Base-by-base conservation (phyloP, 2,329 filamentous ascomycete species). In the Aspergillus costaricaensis region DNA sequence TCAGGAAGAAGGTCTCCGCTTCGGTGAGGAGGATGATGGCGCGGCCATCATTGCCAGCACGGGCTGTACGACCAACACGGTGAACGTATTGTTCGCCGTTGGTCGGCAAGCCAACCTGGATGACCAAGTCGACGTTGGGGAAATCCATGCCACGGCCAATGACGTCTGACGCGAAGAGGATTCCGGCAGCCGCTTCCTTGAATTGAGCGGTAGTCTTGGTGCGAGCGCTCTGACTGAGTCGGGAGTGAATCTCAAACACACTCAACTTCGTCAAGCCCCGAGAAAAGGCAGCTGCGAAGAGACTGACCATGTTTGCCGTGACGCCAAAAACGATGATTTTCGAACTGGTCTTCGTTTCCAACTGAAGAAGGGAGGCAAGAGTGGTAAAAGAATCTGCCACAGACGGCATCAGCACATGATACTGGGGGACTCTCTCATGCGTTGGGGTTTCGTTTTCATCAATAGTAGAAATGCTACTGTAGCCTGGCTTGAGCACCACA, bases 401-500 rank as follows among this genome's bases (percentile, higher is more conserved):
- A 3, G 70, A 70, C 2, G 78, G 77, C 5, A 81, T 77, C 17
- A 79, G 69, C 21, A 83, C 74, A 50, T 73, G 77, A 70, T 79
- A 81, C 62, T 84, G 82, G 2, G 79, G 78, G 1, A 84, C 81
- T 55, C 76, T 73, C 64, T 82, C 80, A 60, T 82, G 93, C 1
- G 93, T 97, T 30, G 91, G 89, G 5, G 84, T 82, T 67, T 97
- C 94, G 64, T 93, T 86, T 62, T 88, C 84, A 60, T 85, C 81
- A 63, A 97, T 90, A 15, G 91, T 96, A 73, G 93, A 90, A 61
- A 96, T 88, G 70, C 92, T 96, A 72, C 94, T 88, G 76, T 96
- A 96, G 65, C 92, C 82, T 21, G 58, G 59, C 27, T 65, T 68
- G 60, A 74, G 56, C 2, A 91, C 91, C 65, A 82, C 79, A 62